Evolutionary conservation across 208 protist species (phyloP).

Genomic region (Acanthamoeba divionensis): DNA sequence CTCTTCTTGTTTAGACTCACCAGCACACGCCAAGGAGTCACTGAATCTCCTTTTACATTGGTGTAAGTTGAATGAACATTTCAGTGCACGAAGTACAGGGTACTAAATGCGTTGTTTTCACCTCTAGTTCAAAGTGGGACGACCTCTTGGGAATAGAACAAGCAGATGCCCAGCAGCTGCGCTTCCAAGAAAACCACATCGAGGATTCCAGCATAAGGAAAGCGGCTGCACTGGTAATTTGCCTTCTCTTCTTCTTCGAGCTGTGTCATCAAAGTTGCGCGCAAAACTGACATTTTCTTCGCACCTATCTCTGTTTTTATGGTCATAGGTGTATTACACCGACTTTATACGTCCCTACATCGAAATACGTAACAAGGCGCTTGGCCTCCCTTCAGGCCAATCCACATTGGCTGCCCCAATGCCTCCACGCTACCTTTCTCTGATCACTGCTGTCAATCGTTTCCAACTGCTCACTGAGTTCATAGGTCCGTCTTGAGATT

Average conservation of each 20-base stretch:
- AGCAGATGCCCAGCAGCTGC: background rate
- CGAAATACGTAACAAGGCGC: background rate
- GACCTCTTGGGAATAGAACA: conserved; percentile 10
- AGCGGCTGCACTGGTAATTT: background rate
- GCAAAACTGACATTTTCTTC: too few relatives aligned
- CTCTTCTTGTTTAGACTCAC: background rate
- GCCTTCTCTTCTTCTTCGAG: background rate
- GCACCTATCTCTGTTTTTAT: too few relatives aligned
- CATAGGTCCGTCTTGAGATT: background rate
- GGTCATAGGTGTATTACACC: conserved; percentile 5
- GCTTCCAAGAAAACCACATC: background rate
- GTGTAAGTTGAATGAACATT: background rate
- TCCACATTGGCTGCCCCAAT: background rate
- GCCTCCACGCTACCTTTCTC: conserved; percentile 5
- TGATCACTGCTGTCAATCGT: background rate
- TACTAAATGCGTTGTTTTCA: too few relatives aligned
- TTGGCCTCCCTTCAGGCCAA: background rate
- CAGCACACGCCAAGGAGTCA: background rate
- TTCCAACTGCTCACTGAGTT: conserved; percentile 14
- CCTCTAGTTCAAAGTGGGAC: conserved; percentile 38
- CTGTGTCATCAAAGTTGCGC: background rate
- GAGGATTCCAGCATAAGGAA: background rate
- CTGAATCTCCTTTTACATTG: background rate
- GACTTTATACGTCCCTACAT: conserved; percentile 30
- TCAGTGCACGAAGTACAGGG: too few relatives aligned